These are phyloP conservation scores for Claviceps spartinae DNA, from an alignment of 2,329 filamentous ascomycete genomes.

Conservation along the genomic window DNA sequence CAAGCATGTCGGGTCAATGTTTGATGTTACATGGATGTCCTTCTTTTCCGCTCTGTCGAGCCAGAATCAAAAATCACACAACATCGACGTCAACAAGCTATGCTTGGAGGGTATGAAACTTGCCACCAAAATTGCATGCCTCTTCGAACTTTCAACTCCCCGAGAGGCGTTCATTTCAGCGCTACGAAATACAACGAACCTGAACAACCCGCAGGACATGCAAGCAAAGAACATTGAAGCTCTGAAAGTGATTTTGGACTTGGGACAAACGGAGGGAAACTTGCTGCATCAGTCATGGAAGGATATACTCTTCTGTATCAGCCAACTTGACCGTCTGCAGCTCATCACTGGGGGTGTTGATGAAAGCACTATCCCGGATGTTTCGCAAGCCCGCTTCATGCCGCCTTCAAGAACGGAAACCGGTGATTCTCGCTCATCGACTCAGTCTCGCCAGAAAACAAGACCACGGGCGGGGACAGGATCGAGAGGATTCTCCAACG, in stretches of 20 bases:
- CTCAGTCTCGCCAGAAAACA: conserved; percentile 38
- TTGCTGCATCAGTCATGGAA: conserved; percentile 83
- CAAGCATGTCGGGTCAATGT: conserved; percentile 95
- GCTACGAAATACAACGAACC: conserved; percentile 82
- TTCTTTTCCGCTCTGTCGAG: conserved; percentile 90
- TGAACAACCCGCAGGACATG: conserved; percentile 93
- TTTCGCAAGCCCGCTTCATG: conserved; percentile 67
- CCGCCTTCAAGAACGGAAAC: conserved; percentile 42
- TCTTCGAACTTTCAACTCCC: conserved; percentile 88
- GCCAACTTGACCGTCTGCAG: conserved; percentile 88
- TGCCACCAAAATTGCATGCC: conserved; percentile 81
- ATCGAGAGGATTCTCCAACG: conserved; percentile 54
- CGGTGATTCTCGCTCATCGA: conserved; percentile 50
- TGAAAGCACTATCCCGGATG: conserved; percentile 82
- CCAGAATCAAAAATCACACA: conserved; percentile 85
- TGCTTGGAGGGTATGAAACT: conserved; percentile 94
- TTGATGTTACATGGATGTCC: conserved; percentile 98
- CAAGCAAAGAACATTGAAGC: conserved; percentile 93
- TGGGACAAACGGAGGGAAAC: conserved; percentile 88
- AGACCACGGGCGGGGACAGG: conserved; percentile 41
- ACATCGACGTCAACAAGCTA: conserved; percentile 78
- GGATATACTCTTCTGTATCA: conserved; percentile 88
- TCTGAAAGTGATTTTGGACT: conserved; percentile 77
- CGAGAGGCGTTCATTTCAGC: conserved; percentile 90
- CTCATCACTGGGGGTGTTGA: conserved; percentile 91